Base-by-base conservation (phyloP, 2,329 filamentous ascomycete species). In the Alternaria panax region DNA sequence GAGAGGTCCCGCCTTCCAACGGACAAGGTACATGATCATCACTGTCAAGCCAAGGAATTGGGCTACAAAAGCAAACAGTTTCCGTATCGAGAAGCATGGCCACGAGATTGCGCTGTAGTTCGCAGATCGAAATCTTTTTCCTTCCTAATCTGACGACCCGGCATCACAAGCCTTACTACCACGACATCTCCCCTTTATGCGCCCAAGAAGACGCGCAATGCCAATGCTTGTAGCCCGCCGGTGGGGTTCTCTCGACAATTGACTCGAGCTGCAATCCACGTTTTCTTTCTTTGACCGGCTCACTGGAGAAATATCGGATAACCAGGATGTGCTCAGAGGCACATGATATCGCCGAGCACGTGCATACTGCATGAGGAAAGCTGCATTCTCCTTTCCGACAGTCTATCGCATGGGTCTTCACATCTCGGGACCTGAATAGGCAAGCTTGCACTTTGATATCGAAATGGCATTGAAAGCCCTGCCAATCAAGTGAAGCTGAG, bases 401-500 rank as follows among this genome's bases (percentile, higher is more conserved):
- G 20, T 41, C 51, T 51, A 47, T 59, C 60, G 54, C 54, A 66
- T 63, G 59, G 48, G 43, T 59, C 34, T 34, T 38, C 30, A 38
- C 40, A 11, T 30, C 46, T 46, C 48, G 38, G 51, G n/a, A 41
- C 40, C 27, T 54, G n/a, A 27, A 36, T 34, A 34, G 46, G 32
- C 25, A 42, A 36, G 36, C 43, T 14, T 41, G 54, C 53, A 50
- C 57, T 52, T 45, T 32, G 52, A 18, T 55, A 50, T 54, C 45
- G 48, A 38, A 20, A 53, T 32, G 52, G 22, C 57, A 50, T 54
- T 47, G 48, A 38, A 20, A 53, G 41, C 69, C 63, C 64, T 61
- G 54, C 68, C 63, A 72, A 73, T 71, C 52, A 64, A 67, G 57
- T 66, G 67, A 70, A 61, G 68, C 69, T 68, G 52, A 42, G 30